These are phyloP conservation scores for Lentinula guzmanii DNA, from an alignment of 768 basidiomycete genomes.

Conservation along the genomic window DNA sequence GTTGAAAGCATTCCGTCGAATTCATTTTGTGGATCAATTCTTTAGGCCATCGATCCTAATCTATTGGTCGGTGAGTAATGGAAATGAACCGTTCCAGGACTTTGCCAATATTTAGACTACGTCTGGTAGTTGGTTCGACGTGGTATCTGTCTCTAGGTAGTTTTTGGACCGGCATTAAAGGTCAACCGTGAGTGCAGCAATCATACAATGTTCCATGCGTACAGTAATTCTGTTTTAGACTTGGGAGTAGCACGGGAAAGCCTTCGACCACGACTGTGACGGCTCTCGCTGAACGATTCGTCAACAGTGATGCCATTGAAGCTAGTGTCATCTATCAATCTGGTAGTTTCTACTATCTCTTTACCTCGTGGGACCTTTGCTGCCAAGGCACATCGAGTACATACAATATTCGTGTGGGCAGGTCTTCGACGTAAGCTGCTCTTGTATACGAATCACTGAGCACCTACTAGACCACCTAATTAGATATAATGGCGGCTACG, in stretches of 20 bases:
- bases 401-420: constrained; percentile 55
- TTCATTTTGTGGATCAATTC: neutral
- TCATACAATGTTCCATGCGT: neutral
- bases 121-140: constrained; percentile 9
- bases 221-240: constrained; percentile 9
- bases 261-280: constrained; percentile 30
- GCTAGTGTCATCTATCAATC: constrained; percentile 39
- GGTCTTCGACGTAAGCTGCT: constrained; percentile 32
- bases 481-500: constrained; percentile 38
- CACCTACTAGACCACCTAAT: neutral
- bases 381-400: constrained; percentile 46
- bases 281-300: constrained; percentile 29
- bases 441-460: neutral
- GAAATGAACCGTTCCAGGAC: neutral
- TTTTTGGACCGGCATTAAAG: constrained; percentile 53
- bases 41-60: constrained; percentile 48
- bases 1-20: neutral
- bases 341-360: constrained; percentile 46
- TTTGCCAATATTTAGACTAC: neutral
- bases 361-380: constrained; percentile 51
- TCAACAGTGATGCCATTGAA: constrained; percentile 39
- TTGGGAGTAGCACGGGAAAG: constrained; percentile 37
- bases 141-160: constrained; percentile 49
- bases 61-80: neutral
- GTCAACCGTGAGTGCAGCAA: constrained; percentile 18